Evolutionary conservation across 306 rosid species (phyloP).

Genomic region (Boehmeria nivea): DNA sequence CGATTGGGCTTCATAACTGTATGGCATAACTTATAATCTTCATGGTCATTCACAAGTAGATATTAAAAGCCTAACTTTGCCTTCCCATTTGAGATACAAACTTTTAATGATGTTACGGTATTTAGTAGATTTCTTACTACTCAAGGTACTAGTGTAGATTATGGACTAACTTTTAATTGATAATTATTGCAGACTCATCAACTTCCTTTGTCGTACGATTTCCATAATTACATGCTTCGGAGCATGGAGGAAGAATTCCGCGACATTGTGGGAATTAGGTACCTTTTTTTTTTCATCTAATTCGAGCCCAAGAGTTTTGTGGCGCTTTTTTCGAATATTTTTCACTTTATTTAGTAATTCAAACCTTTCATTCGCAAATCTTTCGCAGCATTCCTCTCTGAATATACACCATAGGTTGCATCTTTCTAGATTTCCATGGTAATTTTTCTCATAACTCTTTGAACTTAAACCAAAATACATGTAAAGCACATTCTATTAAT

Average conservation of each 20-base stretch:
- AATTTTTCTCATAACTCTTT: conserved; percentile 13
- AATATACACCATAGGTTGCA: conserved; percentile 79
- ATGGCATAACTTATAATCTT: conserved; percentile 7
- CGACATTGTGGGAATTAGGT: conserved; percentile 87
- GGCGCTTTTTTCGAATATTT: not conserved
- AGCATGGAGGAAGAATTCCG: conserved; percentile 97
- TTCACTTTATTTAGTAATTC: no score
- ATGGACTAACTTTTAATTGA: not conserved
- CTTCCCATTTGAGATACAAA: not conserved
- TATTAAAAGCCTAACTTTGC: no score
- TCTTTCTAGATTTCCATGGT: conserved; percentile 83
- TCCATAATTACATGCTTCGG: conserved; percentile 87
- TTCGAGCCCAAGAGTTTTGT: no score
- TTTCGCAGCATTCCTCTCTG: conserved; percentile 74
- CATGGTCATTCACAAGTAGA: not conserved
- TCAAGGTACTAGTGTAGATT: not conserved
- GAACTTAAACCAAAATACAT: conserved; percentile 1
- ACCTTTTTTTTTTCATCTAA: conserved; percentile 1
- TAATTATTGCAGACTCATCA: conserved; percentile 54
- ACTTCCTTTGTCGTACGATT: conserved; percentile 75
- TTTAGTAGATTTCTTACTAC: no score
- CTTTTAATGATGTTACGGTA: not conserved
- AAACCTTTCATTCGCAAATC: no score
- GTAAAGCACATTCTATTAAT: not conserved
- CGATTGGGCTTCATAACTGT: conserved; percentile 86